Evolutionary conservation across 768 basidiomycete genomes (phyloP).

Genomic region (Macrocybe gigantea): DNA sequence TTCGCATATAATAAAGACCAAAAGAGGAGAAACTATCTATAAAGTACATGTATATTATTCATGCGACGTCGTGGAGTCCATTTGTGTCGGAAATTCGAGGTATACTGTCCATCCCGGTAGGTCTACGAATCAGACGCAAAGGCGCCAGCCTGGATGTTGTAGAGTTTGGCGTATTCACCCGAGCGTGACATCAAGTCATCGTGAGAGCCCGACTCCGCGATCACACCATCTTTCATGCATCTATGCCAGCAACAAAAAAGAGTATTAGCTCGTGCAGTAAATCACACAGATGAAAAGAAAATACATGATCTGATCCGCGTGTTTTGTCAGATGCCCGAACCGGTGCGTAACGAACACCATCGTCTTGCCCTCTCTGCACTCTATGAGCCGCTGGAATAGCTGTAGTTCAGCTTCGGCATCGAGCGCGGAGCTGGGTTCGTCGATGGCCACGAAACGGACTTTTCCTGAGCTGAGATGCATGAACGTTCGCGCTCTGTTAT

Average conservation of each 20-base stretch:
- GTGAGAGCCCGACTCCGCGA: constrained; percentile 27
- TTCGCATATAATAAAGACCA: no score
- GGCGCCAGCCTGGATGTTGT: constrained; percentile 27
- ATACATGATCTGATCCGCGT: constrained; percentile 31
- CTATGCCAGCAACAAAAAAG: constrained; percentile 9
- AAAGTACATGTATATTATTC: no score
- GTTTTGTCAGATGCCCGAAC: constrained; percentile 30
- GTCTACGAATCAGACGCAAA: constrained; percentile 19
- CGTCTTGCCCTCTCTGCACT: constrained; percentile 28
- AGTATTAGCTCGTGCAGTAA: neutral
- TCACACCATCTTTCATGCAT: constrained; percentile 30
- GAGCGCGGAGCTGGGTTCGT: constrained; percentile 44
- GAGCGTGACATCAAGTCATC: constrained; percentile 21
- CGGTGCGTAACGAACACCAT: constrained; percentile 33
- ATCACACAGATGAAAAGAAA: constrained; percentile 2
- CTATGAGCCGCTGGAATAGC: constrained; percentile 26
- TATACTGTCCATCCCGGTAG: neutral
- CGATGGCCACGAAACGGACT: constrained; percentile 33
- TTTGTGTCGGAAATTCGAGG: no score
- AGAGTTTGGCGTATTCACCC: constrained; percentile 29
- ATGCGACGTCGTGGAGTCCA: no score
- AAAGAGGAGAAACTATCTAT: no score
- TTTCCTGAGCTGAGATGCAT: constrained; percentile 21
- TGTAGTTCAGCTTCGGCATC: constrained; percentile 38
- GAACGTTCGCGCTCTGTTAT: constrained; percentile 20